A percentile compares a stretch with the other conserved stretches of the same genome.
phyloP scores from a whole-genome alignment of 2,329 filamentous ascomycete genomes.

The Anisogramma anomala region DNA sequence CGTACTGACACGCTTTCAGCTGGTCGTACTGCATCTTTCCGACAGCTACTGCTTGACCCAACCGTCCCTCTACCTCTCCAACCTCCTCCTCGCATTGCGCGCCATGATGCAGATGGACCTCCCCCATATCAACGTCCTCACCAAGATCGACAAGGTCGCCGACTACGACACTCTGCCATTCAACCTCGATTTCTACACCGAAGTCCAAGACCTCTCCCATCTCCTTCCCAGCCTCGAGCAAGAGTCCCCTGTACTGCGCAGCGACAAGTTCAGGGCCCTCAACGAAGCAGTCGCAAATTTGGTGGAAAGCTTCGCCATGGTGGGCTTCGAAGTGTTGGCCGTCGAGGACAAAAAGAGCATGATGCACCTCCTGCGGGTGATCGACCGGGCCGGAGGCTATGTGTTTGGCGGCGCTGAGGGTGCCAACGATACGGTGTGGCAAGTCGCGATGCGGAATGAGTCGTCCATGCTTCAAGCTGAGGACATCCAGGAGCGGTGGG shows the following conservation, averaged over 20 bases:
- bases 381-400: constrained; percentile 87
- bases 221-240: constrained; percentile 68
- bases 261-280: constrained; percentile 68
- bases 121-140: constrained; percentile 88
- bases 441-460: constrained; percentile 76
- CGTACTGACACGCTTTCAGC: constrained; percentile 35
- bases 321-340: constrained; percentile 84
- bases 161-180: constrained; percentile 81
- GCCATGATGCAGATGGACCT: constrained; percentile 98
- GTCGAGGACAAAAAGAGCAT: constrained; percentile 97
- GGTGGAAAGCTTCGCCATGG: constrained; percentile 80
- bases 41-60: constrained; percentile 90
- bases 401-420: constrained; percentile 84
- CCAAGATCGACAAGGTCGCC: constrained; percentile 90
- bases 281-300: constrained; percentile 80
- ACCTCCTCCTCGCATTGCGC: constrained; percentile 80
- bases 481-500: constrained; percentile 92
- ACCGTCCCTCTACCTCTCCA: constrained; percentile 89
- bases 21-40: constrained; percentile 85
- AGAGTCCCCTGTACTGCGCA: constrained; percentile 59
- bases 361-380: constrained; percentile 79
- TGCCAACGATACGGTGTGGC: constrained; percentile 94
- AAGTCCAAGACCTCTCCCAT: constrained; percentile 85
- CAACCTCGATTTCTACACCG: constrained; percentile 94
- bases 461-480: constrained; percentile 65